Base-by-base conservation (phyloP, 139 green algal genomes). In the Tetradesmus lagerheimii region DNA sequence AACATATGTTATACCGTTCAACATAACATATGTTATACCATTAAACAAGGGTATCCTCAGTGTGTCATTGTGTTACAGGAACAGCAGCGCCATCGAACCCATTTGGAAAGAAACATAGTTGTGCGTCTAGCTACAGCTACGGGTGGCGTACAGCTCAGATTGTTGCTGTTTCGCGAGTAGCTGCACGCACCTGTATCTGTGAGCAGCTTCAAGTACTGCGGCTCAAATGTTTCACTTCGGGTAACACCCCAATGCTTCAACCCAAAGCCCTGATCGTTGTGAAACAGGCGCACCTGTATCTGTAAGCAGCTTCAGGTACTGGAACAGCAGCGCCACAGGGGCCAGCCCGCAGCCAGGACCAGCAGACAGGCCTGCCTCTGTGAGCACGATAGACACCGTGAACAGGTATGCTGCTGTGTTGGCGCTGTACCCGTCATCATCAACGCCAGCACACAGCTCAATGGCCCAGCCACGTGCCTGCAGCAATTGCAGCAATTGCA, bases 171-270 rank as follows among this genome's bases (percentile, higher is more conserved):
- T n/a, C n/a, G n/a, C n/a, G n/a, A n/a, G n/a, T n/a, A n/a, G n/a
- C n/a, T n/a, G 31, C 15, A 1, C 94, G 88, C 41, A 93, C 95
- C 96, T 39, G 53, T 89, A 27, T 29, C 4, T 18, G 89, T 80
- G 89, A 99, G 92, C 95, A 99, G 95, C 25, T 45, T 75, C 5
- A 99, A 79, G 93, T 98, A 99, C 66, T 97, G 75, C 71, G 98
- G 99, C 47, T n/a, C n/a, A n/a, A n/a, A n/a, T n/a, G n/a, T n/a
- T n/a, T n/a, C n/a, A n/a, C n/a, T n/a, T n/a, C n/a, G n/a, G n/a
- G n/a, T n/a, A n/a, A n/a, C n/a, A n/a, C n/a, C n/a, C n/a, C n/a
- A n/a, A n/a, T n/a, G n/a, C n/a, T n/a, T n/a, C n/a, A n/a, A n/a
- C n/a, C n/a, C n/a, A n/a, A n/a, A n/a, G n/a, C n/a, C n/a, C n/a